phyloP scores from a whole-genome alignment of 2,329 filamentous ascomycete species.

The Aspergillus tubingensis region DNA sequence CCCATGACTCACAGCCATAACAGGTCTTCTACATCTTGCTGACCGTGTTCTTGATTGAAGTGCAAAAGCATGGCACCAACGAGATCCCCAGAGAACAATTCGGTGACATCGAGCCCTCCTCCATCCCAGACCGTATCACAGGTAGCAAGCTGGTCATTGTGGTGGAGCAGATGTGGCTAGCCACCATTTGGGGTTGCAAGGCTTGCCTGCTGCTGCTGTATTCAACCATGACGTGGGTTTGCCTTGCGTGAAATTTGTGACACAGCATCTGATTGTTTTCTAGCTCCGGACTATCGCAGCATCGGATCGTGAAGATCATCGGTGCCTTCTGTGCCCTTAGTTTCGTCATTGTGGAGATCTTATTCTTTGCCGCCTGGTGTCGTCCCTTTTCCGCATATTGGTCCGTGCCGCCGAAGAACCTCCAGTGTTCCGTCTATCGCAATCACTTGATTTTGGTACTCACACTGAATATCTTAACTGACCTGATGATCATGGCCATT shows the following conservation, averaged over 20 bases:
- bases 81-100: conserved; percentile 43
- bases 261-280: not conserved
- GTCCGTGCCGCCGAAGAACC: conserved; percentile 49
- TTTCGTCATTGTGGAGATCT: conserved; percentile 53
- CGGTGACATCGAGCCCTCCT: conserved; percentile 48
- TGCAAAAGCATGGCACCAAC: conserved; percentile 50
- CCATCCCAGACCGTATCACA: conserved; percentile 46
- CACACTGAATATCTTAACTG: conserved; percentile 52
- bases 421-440: conserved; percentile 51
- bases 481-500: conserved; percentile 49
- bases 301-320: conserved; percentile 46
- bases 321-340: conserved; percentile 47
- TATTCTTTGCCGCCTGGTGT: conserved; percentile 59
- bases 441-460: conserved; percentile 52
- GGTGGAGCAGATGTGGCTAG: conserved; percentile 56
- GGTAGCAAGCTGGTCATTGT: conserved; percentile 60
- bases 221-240: conserved; percentile 52
- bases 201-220: conserved; percentile 57
- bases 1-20: not conserved
- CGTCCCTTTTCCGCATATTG: conserved; percentile 56
- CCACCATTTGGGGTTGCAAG: conserved; percentile 57
- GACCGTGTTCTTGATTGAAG: conserved; percentile 47
- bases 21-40: conserved; percentile 44
- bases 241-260: no score
- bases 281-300: conserved; percentile 31